Conservation (phyloP, 768 basidiomycete species). For the Kwoniella newhampshirensis region DNA sequence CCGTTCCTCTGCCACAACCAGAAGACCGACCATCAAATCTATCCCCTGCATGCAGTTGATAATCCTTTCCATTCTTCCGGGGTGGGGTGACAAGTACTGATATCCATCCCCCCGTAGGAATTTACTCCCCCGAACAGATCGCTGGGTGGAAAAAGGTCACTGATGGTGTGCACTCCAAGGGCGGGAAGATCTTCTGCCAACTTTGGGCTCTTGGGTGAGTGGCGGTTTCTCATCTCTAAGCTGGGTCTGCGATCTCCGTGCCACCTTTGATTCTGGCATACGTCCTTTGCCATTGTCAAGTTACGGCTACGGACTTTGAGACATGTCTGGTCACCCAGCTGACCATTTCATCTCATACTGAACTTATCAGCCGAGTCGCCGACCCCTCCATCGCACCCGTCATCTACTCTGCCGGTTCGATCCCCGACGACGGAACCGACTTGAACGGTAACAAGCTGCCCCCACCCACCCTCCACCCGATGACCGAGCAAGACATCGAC, state of each 20-base stretch:
- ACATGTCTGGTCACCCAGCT: too few species aligned
- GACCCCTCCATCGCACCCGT: background rate
- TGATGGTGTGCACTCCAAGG: conserved; percentile 62
- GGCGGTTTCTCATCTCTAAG: too few species aligned
- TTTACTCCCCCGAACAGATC: conserved; percentile 56
- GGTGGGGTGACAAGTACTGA: too few species aligned
- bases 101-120: too few species aligned
- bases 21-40: too few species aligned
- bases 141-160: conserved; percentile 63
- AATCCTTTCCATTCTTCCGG: too few species aligned
- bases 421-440: conserved; percentile 7
- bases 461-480: conserved; percentile 21
- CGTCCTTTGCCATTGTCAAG: too few species aligned
- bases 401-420: conserved; percentile 17
- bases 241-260: too few species aligned
- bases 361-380: conserved; percentile 17
- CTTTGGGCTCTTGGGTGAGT: conserved; percentile 61
- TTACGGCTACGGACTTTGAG: too few species aligned
- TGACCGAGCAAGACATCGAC: conserved; percentile 56
- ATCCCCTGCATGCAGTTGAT: too few species aligned
- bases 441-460: conserved; percentile 1
- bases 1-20: too few species aligned
- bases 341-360: background rate
- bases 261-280: too few species aligned
- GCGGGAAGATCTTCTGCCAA: conserved; percentile 61